Base-by-base conservation (phyloP, 192 early-diverging fungal genomes). In the Dissophora globulifera region DNA sequence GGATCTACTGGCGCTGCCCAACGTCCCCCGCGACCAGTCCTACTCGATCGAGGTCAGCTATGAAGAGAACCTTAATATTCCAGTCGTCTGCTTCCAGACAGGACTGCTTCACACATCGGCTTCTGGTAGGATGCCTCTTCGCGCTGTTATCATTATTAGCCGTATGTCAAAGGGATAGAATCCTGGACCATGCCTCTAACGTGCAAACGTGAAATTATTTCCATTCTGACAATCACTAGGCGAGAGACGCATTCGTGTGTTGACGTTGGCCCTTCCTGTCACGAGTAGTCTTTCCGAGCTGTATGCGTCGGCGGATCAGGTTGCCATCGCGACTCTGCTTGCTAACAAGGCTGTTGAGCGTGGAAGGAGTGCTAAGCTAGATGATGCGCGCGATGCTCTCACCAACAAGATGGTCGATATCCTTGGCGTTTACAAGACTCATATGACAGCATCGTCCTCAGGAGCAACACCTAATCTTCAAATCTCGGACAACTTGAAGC, bases 331-430 rank as follows among this genome's bases (percentile, higher is more conserved):
- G 0, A 84, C 92, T 9, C 83, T 96, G 51, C 67, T 96, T 70
- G 87, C 91, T 2, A 93, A 93, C 62, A 98, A 98, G 79, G 92
- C 92, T 41, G 92, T 96, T 7, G 96, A 98, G 57, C 86, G 95
- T 26, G 90, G 87, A 4, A 75, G 98, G 50, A 86, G 86, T 22
- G 89, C 93, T 6, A 93, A 94, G 48, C 70, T 98, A 48, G 97
- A 98, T 60, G 95, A 96, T 83, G 96, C 96, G 16, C 87, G 97
- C 38, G 95, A 98, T 53, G 95, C 95, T 0, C 83, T 98, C 62
- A 86, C 89, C 48, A 90, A 92, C 83, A 96, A 95, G 81, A 64
- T 89, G 0, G 80, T 88, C 20, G 97, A 98, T 69, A 90, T 98
- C n/a, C 71, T 98, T 33, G 89, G 86, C 22, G 92, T 93, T 5